Percentiles rank a stretch among this genome's conserved stretches.
Evolutionary conservation across 176 grass and related monocot genomes (phyloP).

Genomic region (Eragrostis nindensis): DNA sequence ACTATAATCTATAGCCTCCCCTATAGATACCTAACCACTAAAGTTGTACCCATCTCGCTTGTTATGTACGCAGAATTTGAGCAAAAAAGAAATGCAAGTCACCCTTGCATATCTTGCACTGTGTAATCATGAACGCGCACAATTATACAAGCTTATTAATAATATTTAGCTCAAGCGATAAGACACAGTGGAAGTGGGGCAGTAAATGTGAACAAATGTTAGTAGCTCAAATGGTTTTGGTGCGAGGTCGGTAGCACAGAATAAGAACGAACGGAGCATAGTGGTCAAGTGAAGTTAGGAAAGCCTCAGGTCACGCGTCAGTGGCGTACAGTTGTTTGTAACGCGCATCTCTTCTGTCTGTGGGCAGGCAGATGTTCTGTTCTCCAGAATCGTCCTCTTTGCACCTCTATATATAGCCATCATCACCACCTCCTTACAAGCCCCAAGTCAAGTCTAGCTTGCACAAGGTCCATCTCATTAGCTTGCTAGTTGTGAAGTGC

Average conservation of each 20-base stretch:
- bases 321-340: slow-evolving; percentile 32
- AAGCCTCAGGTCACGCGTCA: slow-evolving; percentile 1
- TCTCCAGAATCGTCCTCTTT: background rate
- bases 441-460: background rate
- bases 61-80: slow-evolving; percentile 13
- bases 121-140: background rate
- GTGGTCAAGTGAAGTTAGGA: slow-evolving; percentile 14
- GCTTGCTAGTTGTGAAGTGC: too few species aligned
- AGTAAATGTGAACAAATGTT: too few species aligned
- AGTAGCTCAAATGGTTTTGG: too few species aligned
- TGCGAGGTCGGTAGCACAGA: background rate
- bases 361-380: background rate
- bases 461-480: background rate
- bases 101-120: too few species aligned
- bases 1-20: too few species aligned
- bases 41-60: background rate
- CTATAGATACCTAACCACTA: background rate
- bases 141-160: background rate
- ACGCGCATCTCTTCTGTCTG: background rate
- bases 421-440: background rate
- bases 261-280: slow-evolving; percentile 26
- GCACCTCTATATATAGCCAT: slow-evolving; percentile 36
- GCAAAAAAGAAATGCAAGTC: too few species aligned
- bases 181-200: background rate
- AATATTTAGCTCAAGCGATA: background rate